phyloP scores from a whole-genome alignment of 805 yeast genomes.

The Starmerella sp. region DNA sequence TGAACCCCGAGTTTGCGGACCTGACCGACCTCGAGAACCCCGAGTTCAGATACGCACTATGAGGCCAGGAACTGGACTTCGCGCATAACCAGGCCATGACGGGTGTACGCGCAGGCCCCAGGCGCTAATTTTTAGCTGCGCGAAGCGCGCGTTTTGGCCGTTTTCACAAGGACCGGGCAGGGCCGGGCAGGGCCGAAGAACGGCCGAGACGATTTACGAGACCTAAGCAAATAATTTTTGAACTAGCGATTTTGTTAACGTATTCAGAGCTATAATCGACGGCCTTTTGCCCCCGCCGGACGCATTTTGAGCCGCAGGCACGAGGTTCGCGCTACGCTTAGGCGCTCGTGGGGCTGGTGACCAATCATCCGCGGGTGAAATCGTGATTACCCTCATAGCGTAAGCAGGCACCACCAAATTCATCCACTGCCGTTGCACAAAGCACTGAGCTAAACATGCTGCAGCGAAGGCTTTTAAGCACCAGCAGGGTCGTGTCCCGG shows the following conservation, averaged over 20 bases:
- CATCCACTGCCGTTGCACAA: slow-evolving; percentile 1
- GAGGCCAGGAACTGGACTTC: no score
- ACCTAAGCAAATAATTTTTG: no score
- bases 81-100: neutral
- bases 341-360: neutral
- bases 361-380: slow-evolving; percentile 8
- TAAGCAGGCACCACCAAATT: slow-evolving; percentile 2
- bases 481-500: slow-evolving; percentile 25
- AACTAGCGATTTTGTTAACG: no score
- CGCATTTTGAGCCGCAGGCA: neutral
- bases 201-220: no score
- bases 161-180: no score
- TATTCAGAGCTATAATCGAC: no score
- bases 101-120: no score
- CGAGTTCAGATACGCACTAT: slow-evolving; percentile 37
- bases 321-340: no score
- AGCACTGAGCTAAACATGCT: slow-evolving; percentile 1
- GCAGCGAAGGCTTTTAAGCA: slow-evolving; percentile 20
- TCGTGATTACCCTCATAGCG: slow-evolving; percentile 5
- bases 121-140: neutral
- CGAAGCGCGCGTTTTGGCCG: no score
- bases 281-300: no score
- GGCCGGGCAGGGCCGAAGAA: no score
- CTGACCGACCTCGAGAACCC: slow-evolving; percentile 46
- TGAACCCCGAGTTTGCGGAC: slow-evolving; percentile 34